phyloP scores from a whole-genome alignment of 2,329 filamentous ascomycete species.

The Pseudopyrenochaeta lycopersici region DNA sequence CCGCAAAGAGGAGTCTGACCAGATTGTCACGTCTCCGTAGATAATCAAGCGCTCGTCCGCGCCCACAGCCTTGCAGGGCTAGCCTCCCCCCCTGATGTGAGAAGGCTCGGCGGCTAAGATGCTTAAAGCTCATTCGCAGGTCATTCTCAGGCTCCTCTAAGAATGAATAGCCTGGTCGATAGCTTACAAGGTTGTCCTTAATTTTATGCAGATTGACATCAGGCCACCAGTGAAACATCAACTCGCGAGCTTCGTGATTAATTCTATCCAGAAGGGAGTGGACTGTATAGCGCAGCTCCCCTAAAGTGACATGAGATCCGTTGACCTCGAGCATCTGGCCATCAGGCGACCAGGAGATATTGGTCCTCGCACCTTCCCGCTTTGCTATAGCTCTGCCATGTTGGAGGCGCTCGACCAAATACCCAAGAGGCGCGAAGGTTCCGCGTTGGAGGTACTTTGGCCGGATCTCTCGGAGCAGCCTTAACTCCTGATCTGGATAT shows the following conservation, averaged over 20 bases:
- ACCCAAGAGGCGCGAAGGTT: constrained; percentile 9
- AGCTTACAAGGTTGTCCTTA: constrained; percentile 10
- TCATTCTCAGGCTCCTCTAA: constrained; percentile 10
- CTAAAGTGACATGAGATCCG: constrained; percentile 3
- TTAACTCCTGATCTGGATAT: constrained; percentile 6
- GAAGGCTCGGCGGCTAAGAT: too few relatives aligned
- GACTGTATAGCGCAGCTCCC: constrained; percentile 5
- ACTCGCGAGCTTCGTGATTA: constrained; percentile 5
- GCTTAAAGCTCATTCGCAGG: too few relatives aligned
- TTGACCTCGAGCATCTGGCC: constrained; percentile 9
- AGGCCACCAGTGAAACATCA: constrained; percentile 10
- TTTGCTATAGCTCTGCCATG: constrained; percentile 9
- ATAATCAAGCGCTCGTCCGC: too few relatives aligned
- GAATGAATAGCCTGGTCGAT: constrained; percentile 10
- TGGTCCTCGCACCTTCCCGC: constrained; percentile 9
- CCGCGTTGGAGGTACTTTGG: constrained; percentile 12
- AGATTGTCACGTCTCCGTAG: too few relatives aligned
- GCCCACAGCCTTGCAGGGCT: constrained; percentile 1
- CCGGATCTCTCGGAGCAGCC: constrained; percentile 6
- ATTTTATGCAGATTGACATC: not conserved
- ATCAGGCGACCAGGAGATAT: constrained; percentile 9
- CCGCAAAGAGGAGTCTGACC: too few relatives aligned
- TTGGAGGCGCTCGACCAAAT: constrained; percentile 11
- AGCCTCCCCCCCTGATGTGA: constrained; percentile 2
- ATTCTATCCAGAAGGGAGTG: too few relatives aligned